Base-by-base conservation (phyloP, 371 early-diverging fungal species). In the Rhizopus delemar region DNA sequence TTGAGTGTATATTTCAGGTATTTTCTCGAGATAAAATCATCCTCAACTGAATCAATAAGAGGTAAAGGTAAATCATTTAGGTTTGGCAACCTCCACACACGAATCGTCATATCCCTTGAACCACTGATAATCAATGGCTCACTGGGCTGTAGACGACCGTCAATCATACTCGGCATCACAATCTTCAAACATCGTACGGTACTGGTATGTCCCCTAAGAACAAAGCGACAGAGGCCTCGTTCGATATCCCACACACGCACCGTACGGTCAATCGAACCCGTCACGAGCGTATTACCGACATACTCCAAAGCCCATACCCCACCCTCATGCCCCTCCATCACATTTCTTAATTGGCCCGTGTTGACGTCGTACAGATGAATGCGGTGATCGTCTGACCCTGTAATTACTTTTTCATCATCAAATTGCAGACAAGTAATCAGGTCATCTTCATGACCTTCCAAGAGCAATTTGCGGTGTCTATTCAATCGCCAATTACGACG, bases 251-350 rank as follows among this genome's bases (percentile, higher is more conserved):
- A 99, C 0, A 99, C 91, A 13, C 97, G 86, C 15, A 98, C 93
- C 0, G 95, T 93, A 33, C 97, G 86, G 71, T 99, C 99, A 1
- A 97, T 99, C 31, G 96, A 94, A n/a, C 99, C 99, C 41, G 93
- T 93, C 4, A 98, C 95, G 2, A 99, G 81, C 0, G 92, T 86
- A 51, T 92, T 88, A 46, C 90, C 91, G 38, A 87, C 86, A 60
- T 92, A 93, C 57, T 94, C 90, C 53, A 99, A 80, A 0, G 98
- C 93, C 99, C 99, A 99, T 3, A 99, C 97, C 50, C 99, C 99
- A 35, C 99, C 99, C 29, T 93, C 93, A 72, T 99, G 99, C 13
- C 98, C 99, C 12, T 74, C 80, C 28, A 99, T 82, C 41, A 82
- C 81, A 60, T 85, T 80, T 12, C 81, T 69, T 9, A 85, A 72